Evolutionary conservation across 2,329 filamentous ascomycete species (phyloP), one percentile per base, ranked within the genome.

Genomic region (Paecilomyces formosus): DNA sequence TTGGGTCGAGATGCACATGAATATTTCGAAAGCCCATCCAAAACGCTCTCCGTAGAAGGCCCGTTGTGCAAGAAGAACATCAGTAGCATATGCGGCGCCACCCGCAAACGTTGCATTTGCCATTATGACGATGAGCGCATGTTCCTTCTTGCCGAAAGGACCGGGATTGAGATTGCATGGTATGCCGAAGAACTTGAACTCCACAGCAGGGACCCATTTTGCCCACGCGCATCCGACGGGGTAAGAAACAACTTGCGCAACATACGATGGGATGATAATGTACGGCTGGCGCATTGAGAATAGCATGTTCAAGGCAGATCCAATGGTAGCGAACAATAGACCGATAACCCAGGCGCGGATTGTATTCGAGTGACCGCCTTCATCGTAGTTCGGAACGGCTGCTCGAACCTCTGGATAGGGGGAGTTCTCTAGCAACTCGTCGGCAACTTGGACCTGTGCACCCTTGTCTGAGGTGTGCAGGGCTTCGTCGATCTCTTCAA

Each of bases 21-120:
- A 75, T 30, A 90, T 72, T 69, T 89, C 85, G 67, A 88, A 90
- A 1, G 77, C 62, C 62, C 88, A 78, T 21, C 87, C 86, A 66
- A 88, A 88, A 59, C 86, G 77, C 65, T 89, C 82, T 68, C 87
- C 85, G 69, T 91, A 91, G 65, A 90, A 90, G 15, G 87, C 81
- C 18, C 84, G 75, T 72, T 90, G 87, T 0, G 88, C 88, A 1
- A 90, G 77, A 52, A 92, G 82, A 30, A 90, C 86, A 63, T 91
- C 88, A 0, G 88, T 90, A 0, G 87, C 87, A 65, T 91, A 91
- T 3, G 87, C 86, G 5, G 71, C 74, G 56, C 77, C 77, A 60
- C 73, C 72, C 81, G 85, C 55, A 77, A 86, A 88, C 4, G 86
- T 85, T 5, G 89, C 86, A 67, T 88, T 85, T 15, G 88, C 87